Base-by-base conservation (phyloP, 139 green algal species). In the Bryopsis sp. region DNA sequence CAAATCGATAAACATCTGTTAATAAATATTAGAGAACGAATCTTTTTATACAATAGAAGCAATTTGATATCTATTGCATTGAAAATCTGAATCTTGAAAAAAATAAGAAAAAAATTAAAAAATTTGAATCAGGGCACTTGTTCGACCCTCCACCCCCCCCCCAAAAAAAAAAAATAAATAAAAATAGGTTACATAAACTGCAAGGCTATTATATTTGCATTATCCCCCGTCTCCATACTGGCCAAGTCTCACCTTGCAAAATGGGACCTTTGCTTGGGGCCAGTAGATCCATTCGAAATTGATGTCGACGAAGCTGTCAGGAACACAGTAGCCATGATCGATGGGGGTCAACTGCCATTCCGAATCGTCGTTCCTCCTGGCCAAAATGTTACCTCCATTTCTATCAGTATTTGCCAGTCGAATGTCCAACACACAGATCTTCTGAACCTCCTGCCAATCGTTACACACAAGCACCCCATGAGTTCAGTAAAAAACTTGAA, bases 341-440 rank as follows among this genome's bases (percentile, higher is more conserved):
- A 90, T 90, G 8, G 84, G 84, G 1, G 75, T 78, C 59, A 90
- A 78, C 58, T 61, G 33, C 66, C 67, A 82, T 32, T 34, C 47
- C 3, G 72, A 72, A n/a, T 46, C 47, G 4, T 61, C 48, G 2
- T 38, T 28, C 7, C 70, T 64, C 11, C 60, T 39, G n/a, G 60
- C 78, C 31, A 90, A 76, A 32, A 90, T 82, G 72, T 90, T 90
- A 72, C 70, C 68, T 31, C 73, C 84, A 64, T 90, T 90, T 54
- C 84, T 74, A 64, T 90, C 84, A 29, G 77, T 74, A 62, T 90
- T 90, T 37, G 64, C 82, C 19, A 90, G 78, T 31, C 84, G 75
- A 47, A 90, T 74, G 72, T 90, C 84, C 60, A 88, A 47, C n/a
- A 86, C 62, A 2, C 73, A 76, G 47, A 87, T 83, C 71, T 85